These are phyloP conservation scores for Nannochloris sp. DNA, from an alignment of 139 green algal genomes.

Conservation along the genomic window DNA sequence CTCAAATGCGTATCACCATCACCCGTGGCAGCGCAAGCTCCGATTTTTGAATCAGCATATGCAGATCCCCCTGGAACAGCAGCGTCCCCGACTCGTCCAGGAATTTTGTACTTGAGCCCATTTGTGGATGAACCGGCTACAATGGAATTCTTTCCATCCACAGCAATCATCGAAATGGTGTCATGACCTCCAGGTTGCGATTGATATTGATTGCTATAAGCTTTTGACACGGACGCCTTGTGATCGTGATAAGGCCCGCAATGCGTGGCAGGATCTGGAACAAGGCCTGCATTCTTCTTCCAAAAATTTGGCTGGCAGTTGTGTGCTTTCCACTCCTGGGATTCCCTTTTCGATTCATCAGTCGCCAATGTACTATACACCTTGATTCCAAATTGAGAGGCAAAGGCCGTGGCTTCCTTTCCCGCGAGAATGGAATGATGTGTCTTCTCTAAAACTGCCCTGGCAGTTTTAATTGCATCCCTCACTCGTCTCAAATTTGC, in stretches of 20 bases:
- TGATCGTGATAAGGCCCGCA: slow-evolving; percentile 52
- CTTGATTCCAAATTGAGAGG: slow-evolving; percentile 44
- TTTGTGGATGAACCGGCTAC: slow-evolving; percentile 45
- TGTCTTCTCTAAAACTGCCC: slow-evolving; percentile 49
- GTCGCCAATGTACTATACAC: slow-evolving; percentile 37
- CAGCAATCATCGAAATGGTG: slow-evolving; percentile 62
- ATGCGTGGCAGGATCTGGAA: slow-evolving; percentile 24
- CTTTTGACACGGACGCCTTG: neutral
- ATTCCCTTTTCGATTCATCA: slow-evolving; percentile 3
- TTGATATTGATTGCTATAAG: neutral
- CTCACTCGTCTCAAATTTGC: slow-evolving; percentile 32
- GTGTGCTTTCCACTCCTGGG: slow-evolving; percentile 17
- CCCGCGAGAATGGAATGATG: slow-evolving; percentile 58
- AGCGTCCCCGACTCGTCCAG: slow-evolving; percentile 53
- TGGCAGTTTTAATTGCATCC: slow-evolving; percentile 35
- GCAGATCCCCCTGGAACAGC: slow-evolving; percentile 49
- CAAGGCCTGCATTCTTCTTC: slow-evolving; percentile 21
- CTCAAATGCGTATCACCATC: slow-evolving; percentile 67
- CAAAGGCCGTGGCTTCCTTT: slow-evolving; percentile 48
- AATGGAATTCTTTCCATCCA: slow-evolving; percentile 36
- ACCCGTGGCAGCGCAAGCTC: slow-evolving; percentile 61
- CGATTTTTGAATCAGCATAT: slow-evolving; percentile 56
- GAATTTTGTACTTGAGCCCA: slow-evolving; percentile 46
- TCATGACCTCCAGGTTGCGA: slow-evolving; percentile 36
- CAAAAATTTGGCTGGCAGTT: slow-evolving; percentile 70